These are phyloP conservation scores for Lactifluus piperatus DNA, from an alignment of 768 basidiomycete species.

Conservation along the genomic window DNA sequence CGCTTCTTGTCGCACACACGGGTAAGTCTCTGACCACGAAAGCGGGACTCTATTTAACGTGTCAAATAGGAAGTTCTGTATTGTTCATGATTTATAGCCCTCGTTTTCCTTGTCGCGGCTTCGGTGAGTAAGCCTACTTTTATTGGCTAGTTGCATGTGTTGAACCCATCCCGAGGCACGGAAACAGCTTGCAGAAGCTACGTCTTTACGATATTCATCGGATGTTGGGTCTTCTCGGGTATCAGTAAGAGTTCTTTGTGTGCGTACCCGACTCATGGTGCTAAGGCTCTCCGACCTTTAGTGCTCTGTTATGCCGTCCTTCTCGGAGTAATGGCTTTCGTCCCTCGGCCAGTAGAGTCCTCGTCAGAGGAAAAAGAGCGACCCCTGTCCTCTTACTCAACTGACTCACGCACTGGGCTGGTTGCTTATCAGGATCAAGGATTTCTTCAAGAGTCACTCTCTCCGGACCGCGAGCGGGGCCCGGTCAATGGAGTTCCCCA, in stretches of 20 bases:
- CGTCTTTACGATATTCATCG: constrained; percentile 1
- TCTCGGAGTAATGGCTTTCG: constrained; percentile 9
- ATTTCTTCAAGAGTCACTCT: neutral
- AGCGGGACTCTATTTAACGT: neutral
- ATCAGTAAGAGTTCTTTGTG: neutral
- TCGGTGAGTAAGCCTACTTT: constrained; percentile 1
- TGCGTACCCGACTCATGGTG: neutral
- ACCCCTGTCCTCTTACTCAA: neutral
- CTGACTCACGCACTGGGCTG: constrained; percentile 5
- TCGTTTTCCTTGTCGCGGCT: constrained; percentile 4
- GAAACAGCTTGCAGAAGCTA: neutral
- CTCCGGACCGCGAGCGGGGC: neutral
- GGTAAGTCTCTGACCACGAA: constrained; percentile 1
- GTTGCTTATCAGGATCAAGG: neutral
- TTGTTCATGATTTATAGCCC: constrained; percentile 1
- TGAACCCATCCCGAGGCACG: neutral
- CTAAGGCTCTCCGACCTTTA: neutral
- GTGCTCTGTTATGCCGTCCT: constrained; percentile 3
- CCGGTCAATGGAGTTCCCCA: neutral
- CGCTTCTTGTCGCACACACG: constrained; percentile 6
- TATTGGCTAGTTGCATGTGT: neutral
- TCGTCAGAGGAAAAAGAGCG: neutral
- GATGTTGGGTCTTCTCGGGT: constrained; percentile 12
- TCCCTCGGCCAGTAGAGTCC: constrained; percentile 9
- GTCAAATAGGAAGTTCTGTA: constrained; percentile 1